These are phyloP conservation scores for Salvia miltiorrhiza DNA, from an alignment of 257 asterid species.

Conservation along the genomic window DNA sequence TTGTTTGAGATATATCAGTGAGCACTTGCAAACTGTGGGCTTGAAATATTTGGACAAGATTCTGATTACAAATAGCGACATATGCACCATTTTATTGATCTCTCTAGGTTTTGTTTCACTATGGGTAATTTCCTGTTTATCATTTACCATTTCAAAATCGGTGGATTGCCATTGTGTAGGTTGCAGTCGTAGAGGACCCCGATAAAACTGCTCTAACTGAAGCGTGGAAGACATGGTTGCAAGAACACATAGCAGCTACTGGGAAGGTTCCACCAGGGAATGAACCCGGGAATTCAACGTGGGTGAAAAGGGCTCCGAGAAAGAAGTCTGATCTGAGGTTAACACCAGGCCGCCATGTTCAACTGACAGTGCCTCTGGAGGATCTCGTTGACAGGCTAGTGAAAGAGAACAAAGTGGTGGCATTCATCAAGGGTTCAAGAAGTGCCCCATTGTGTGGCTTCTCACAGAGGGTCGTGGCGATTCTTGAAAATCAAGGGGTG, in stretches of 20 bases:
- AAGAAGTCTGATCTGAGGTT: constrained; percentile 82
- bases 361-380: constrained; percentile 73
- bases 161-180: constrained; percentile 35
- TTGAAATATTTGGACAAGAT: not conserved
- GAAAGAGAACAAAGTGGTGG: constrained; percentile 86
- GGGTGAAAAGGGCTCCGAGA: constrained; percentile 73
- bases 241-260: constrained; percentile 73
- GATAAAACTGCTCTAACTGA: constrained; percentile 65
- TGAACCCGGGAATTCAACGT: constrained; percentile 74
- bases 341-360: constrained; percentile 82
- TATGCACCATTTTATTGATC: not conserved
- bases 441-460: constrained; percentile 80
- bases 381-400: constrained; percentile 72
- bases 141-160: not conserved
- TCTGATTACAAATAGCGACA: not conserved
- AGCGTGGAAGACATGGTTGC: constrained; percentile 96
- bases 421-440: constrained; percentile 91
- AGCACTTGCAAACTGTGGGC: not conserved
- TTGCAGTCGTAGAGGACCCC: constrained; percentile 67
- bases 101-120: not conserved
- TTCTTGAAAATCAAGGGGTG: constrained; percentile 75
- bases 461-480: constrained; percentile 70
- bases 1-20: not conserved
- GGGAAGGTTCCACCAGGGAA: constrained; percentile 95
- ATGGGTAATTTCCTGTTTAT: not conserved